A percentile compares a stretch with the other conserved stretches of the same genome.
Evolutionary conservation across 169 alveolate genomes (phyloP).

Genomic region (Plasmodium gaboni): DNA sequence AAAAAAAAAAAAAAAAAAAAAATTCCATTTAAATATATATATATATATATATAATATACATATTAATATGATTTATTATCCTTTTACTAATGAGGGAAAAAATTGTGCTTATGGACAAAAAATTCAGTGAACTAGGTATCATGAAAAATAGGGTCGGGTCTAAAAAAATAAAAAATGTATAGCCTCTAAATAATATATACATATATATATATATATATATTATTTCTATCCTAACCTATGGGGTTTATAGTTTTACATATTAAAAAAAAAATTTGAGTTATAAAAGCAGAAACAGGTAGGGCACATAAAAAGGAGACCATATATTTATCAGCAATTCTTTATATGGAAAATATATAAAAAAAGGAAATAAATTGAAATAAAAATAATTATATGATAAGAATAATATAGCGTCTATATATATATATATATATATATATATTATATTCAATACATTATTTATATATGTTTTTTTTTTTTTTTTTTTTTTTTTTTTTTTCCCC

Average conservation of each 20-base stretch:
- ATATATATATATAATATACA: background rate
- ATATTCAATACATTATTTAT: too few relatives aligned
- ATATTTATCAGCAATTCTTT: constrained; percentile 36
- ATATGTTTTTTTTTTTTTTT: too few relatives aligned
- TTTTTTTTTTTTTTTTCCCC: background rate
- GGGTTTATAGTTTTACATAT: constrained; percentile 41
- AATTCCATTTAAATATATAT: background rate
- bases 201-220: background rate
- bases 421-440: too few relatives aligned
- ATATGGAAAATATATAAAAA: background rate
- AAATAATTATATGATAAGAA: too few relatives aligned
- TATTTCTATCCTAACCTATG: constrained; percentile 30
- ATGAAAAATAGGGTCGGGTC: constrained; percentile 64
- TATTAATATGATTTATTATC: background rate
- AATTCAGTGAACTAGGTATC: constrained; percentile 62
- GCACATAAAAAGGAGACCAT: constrained; percentile 45
- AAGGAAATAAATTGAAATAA: background rate
- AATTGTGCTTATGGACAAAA: constrained; percentile 54
- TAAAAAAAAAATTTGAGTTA: constrained; percentile 42
- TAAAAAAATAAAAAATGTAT: background rate
- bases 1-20: constrained; percentile 17
- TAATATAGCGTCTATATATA: too few relatives aligned
- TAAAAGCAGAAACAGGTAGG: constrained; percentile 27
- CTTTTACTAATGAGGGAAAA: constrained; percentile 40
- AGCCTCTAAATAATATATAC: background rate